Evolutionary conservation across 2,329 filamentous ascomycete genomes (phyloP).

Genomic region (Ophiocordyceps unilateralis): DNA sequence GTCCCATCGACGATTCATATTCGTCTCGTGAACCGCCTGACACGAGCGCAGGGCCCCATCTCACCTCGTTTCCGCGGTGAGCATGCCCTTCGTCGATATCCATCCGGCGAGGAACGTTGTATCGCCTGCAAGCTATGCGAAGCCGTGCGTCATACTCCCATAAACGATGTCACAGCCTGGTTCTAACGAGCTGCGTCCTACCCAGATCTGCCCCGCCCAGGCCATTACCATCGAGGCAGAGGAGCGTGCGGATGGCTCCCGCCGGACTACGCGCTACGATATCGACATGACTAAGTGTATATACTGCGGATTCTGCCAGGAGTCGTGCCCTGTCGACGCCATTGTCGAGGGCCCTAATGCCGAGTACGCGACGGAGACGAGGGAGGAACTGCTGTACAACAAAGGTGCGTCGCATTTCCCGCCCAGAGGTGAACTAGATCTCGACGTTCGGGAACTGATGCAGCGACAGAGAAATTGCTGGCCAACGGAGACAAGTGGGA

Average conservation of each 20-base stretch:
- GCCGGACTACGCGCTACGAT: constrained; percentile 92
- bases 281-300: constrained; percentile 99
- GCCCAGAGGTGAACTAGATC: too few relatives aligned
- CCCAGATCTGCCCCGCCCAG: constrained; percentile 78
- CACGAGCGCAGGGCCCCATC: constrained; percentile 56
- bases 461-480: constrained; percentile 53
- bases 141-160: constrained; percentile 33
- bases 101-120: constrained; percentile 94
- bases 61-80: constrained; percentile 96
- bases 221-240: constrained; percentile 99
- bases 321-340: constrained; percentile 95
- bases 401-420: constrained; percentile 39
- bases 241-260: constrained; percentile 88
- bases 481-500: constrained; percentile 95
- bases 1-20: not conserved
- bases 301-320: constrained; percentile 98
- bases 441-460: constrained; percentile 10
- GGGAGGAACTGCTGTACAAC: constrained; percentile 94
- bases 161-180: not conserved
- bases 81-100: constrained; percentile 90
- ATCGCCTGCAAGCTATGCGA: constrained; percentile 99
- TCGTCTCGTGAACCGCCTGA: constrained; percentile 4
- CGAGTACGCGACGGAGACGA: constrained; percentile 47
- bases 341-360: constrained; percentile 51
- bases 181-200: not conserved